Base-by-base conservation (phyloP, 345 rosid species). In the Angophora floribunda region DNA sequence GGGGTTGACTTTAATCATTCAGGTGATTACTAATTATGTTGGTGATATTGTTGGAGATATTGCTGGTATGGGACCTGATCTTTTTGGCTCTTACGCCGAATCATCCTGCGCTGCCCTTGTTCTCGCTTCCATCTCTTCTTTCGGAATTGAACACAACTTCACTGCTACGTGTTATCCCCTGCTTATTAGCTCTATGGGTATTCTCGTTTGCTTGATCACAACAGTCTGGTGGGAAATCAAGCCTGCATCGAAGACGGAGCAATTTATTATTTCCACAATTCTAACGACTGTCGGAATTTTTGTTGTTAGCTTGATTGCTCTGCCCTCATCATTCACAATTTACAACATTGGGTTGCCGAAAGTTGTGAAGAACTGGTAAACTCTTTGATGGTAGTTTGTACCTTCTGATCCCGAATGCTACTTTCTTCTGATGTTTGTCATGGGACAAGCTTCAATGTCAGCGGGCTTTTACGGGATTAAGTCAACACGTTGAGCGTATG, bases 51-150 rank as follows among this genome's bases (percentile, higher is more conserved):
- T 63, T 13, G 70, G 70, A 32, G 70, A 63, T 13, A 63, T 63
- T 28, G 70, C 70, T 63, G 51, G 51, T 50, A 11, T 50, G 4
- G 51, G 51, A 13, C 0, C 51, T 50, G 51, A 50, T 50, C 14
- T 12, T 50, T 11, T 50, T 50, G 51, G 4, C 51, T 50, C 51
- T 26, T 86, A 86, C 4, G 84, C 88, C 8, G 84, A 63, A 63
- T 45, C 88, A 44, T 86, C 88, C 14, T 86, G 85, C 52, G 88
- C 88, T 17, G 88, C 88, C 13, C 85, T 87, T 32, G 51, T 87
- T 32, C 85, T 51, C 32, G 88, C 88, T 70, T 87, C 88, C 88
- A 70, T 87, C 65, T 87, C 88, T 70, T 36, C 88, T 10, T 87
- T 87, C 15, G 85, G 88, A 32, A 87, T 87, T 15, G 12, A 32